These are phyloP conservation scores for Agastache rugosa DNA, from an alignment of 257 asterid genomes.

Conservation along the genomic window DNA sequence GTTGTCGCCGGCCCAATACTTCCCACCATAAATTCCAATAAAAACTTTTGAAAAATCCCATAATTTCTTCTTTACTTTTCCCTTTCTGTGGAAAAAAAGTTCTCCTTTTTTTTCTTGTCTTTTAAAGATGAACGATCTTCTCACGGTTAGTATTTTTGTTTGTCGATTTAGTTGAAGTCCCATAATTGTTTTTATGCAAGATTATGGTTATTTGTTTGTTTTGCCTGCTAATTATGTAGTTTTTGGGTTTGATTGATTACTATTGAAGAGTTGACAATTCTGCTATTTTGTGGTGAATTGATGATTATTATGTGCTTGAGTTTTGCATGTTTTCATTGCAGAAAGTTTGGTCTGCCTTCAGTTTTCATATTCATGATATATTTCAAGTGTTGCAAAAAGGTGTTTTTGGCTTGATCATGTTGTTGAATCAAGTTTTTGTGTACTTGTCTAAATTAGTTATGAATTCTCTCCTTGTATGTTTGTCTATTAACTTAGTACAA, in stretches of 20 bases:
- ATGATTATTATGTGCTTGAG: conserved; percentile 6
- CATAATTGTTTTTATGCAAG: not conserved
- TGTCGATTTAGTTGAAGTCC: conserved; percentile 8
- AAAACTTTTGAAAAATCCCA: not conserved
- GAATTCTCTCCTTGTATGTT: not conserved
- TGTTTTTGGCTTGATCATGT: not conserved
- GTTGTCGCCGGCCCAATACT: conserved; percentile 35
- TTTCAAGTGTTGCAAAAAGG: not conserved
- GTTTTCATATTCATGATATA: not conserved
- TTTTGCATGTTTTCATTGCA: conserved; percentile 5
- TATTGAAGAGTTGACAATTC: not conserved
- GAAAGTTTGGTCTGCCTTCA: conserved; percentile 4
- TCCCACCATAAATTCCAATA: conserved; percentile 32
- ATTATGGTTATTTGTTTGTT: conserved; percentile 4
- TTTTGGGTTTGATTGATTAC: not conserved
- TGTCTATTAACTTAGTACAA: not conserved
- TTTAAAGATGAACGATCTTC: conserved; percentile 68
- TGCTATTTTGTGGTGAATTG: conserved; percentile 20
- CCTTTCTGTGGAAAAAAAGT: not conserved
- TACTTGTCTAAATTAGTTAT: no score
- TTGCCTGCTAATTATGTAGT: not conserved
- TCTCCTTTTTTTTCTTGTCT: not conserved
- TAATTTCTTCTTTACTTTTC: conserved; percentile 25
- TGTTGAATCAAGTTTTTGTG: not conserved
- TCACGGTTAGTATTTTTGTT: conserved; percentile 52